phyloP scores from a whole-genome alignment of 345 rosid genomes.

The Carallia brachiata region DNA sequence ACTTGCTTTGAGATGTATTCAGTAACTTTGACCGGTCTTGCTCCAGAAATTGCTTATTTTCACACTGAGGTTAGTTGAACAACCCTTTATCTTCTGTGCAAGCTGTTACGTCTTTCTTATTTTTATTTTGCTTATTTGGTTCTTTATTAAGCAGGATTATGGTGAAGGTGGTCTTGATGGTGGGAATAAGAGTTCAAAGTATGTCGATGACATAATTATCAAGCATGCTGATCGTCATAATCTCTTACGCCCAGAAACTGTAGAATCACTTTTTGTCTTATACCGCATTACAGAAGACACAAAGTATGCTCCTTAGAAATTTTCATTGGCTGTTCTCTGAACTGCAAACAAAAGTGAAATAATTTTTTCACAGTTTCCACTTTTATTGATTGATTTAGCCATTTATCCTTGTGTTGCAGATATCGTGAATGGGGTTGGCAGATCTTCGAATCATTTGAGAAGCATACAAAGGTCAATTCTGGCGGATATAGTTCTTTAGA shows the following conservation, averaged over 20 bases:
- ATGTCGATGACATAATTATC: conserved; percentile 78
- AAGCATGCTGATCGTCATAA: conserved; percentile 85
- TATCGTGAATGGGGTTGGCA: conserved; percentile 97
- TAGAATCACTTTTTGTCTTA: conserved; percentile 85
- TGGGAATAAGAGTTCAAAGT: conserved; percentile 78
- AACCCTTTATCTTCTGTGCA: background rate
- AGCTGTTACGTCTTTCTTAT: background rate
- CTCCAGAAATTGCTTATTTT: conserved; percentile 97
- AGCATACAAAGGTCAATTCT: conserved; percentile 66
- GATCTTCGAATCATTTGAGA: conserved; percentile 92
- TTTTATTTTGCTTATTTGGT: conserved; percentile 12
- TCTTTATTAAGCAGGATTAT: conserved; percentile 55
- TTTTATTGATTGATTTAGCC: background rate
- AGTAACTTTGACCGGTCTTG: conserved; percentile 93
- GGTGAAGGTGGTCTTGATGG: conserved; percentile 83
- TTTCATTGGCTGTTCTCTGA: background rate
- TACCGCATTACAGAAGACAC: conserved; percentile 81
- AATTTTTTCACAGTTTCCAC: background rate
- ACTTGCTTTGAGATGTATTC: conserved; percentile 96
- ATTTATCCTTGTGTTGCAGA: conserved; percentile 37
- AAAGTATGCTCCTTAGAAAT: conserved; percentile 46
- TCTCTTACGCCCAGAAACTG: conserved; percentile 94
- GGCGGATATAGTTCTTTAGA: conserved; percentile 87
- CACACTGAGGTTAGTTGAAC: conserved; percentile 65
- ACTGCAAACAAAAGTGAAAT: background rate